phyloP scores from a whole-genome alignment of 2,329 filamentous ascomycete species.

The Cordyceps cicadae region DNA sequence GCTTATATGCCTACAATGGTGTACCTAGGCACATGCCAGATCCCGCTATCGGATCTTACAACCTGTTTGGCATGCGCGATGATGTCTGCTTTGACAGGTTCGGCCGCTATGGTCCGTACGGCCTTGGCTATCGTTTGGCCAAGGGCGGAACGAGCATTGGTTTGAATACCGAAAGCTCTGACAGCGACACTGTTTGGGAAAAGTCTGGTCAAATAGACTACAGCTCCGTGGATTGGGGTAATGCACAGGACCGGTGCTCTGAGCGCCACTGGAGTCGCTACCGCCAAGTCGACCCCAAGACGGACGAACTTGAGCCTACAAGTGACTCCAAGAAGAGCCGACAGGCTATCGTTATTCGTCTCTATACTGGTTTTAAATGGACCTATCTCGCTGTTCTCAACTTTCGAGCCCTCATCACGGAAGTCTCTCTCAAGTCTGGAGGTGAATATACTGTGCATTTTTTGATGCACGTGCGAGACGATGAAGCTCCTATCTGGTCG shows the following conservation, averaged over 20 bases:
- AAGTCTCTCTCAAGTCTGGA: conserved; percentile 68
- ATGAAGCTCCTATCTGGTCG: conserved; percentile 71
- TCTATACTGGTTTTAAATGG: conserved; percentile 73
- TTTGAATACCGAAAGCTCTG: conserved; percentile 63
- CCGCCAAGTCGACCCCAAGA: conserved; percentile 29
- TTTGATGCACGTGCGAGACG: conserved; percentile 75
- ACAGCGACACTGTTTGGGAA: conserved; percentile 52
- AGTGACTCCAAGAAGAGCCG: conserved; percentile 39
- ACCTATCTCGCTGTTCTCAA: conserved; percentile 71
- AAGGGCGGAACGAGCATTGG: conserved; percentile 64
- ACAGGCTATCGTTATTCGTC: conserved; percentile 70
- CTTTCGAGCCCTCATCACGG: conserved; percentile 71
- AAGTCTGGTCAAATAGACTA: conserved; percentile 50
- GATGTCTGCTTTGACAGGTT: conserved; percentile 86
- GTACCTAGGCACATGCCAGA: conserved; percentile 71
- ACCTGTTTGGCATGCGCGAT: conserved; percentile 62
- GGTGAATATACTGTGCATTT: conserved; percentile 80
- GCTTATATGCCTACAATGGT: conserved; percentile 60
- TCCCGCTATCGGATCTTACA: conserved; percentile 68
- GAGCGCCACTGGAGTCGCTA: conserved; percentile 57
- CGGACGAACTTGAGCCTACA: conserved; percentile 25
- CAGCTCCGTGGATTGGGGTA: conserved; percentile 45
- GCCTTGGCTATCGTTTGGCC: conserved; percentile 68
- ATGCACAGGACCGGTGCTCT: conserved; percentile 45
- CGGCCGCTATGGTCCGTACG: conserved; percentile 76